Evolutionary conservation across 208 protist species (phyloP).

Genomic region (Trypanosoma platydactyli): DNA sequence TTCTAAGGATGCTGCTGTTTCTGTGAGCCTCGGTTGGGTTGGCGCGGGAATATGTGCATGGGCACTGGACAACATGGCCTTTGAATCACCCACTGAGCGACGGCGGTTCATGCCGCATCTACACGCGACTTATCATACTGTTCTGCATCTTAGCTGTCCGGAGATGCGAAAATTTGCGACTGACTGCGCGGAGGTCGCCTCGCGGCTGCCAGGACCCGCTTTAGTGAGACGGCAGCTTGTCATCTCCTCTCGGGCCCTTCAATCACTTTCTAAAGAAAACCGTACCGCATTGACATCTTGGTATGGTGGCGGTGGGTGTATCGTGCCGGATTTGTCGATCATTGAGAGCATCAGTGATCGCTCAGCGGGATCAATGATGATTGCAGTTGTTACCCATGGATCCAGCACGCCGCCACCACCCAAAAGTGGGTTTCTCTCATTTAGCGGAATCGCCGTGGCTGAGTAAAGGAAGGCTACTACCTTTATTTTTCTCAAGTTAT

Average conservation of each 20-base stretch:
- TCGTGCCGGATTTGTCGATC: conserved; percentile 20
- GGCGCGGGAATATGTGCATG: conserved; percentile 69
- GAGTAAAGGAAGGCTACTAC: not conserved
- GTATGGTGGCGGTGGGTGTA: conserved; percentile 34
- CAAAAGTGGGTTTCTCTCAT: conserved; percentile 39
- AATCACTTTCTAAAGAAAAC: conserved; percentile 32
- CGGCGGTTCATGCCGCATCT: conserved; percentile 56
- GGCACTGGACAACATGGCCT: conserved; percentile 47
- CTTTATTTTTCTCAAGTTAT: not conserved
- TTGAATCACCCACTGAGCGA: conserved; percentile 41
- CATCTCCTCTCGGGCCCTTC: conserved; percentile 49
- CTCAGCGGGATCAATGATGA: conserved; percentile 51
- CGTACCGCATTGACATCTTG: conserved; percentile 28
- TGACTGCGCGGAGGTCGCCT: conserved; percentile 49
- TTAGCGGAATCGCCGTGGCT: conserved; percentile 30
- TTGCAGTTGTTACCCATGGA: conserved; percentile 46
- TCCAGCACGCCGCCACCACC: conserved; percentile 27
- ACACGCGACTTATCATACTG: conserved; percentile 32
- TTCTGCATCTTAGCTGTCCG: conserved; percentile 43
- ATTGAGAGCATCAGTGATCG: conserved; percentile 51
- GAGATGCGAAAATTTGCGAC: conserved; percentile 56
- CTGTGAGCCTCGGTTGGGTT: conserved; percentile 48
- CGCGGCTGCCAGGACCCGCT: conserved; percentile 2
- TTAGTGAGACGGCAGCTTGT: conserved; percentile 42
- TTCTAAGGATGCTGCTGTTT: not conserved